phyloP scores from a whole-genome alignment of 2,329 filamentous ascomycete species.

The Parastagonospora nodorum region DNA sequence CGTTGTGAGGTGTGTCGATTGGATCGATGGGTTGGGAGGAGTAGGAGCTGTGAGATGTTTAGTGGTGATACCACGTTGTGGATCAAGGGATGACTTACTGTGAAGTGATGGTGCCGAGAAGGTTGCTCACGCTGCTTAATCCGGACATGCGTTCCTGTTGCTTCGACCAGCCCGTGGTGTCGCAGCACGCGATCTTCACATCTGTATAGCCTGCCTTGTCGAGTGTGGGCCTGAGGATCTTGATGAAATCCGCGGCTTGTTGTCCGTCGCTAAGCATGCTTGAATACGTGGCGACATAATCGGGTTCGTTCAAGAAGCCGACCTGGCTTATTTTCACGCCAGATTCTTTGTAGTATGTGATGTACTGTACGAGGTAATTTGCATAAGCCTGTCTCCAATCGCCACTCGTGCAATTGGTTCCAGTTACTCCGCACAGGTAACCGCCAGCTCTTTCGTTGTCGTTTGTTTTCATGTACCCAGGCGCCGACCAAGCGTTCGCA shows the following conservation, averaged over 20 bases:
- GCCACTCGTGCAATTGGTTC: conserved; percentile 48
- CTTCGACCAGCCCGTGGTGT: conserved; percentile 51
- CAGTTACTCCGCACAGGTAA: conserved; percentile 53
- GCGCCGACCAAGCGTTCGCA: conserved; percentile 57
- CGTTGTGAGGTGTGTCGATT: conserved; percentile 46
- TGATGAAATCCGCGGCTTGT: conserved; percentile 59
- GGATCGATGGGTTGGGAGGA: conserved; percentile 22
- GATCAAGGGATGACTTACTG: conserved; percentile 20
- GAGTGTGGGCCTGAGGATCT: conserved; percentile 50
- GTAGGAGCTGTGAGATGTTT: conserved; percentile 17
- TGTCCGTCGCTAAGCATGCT: conserved; percentile 53
- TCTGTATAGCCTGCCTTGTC: conserved; percentile 43
- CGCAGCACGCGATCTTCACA: conserved; percentile 52
- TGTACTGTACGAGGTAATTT: conserved; percentile 55
- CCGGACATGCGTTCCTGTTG: conserved; percentile 29
- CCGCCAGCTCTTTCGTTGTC: conserved; percentile 52
- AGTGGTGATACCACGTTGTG: background rate
- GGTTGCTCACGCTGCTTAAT: conserved; percentile 17
- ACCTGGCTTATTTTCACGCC: conserved; percentile 50
- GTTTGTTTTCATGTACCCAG: conserved; percentile 60
- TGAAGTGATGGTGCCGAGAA: conserved; percentile 28
- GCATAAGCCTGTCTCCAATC: conserved; percentile 58
- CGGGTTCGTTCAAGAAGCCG: conserved; percentile 54
- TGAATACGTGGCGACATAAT: conserved; percentile 41
- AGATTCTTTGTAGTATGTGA: conserved; percentile 49